Conservation (phyloP, 176 grass and related monocot genomes). For the Eleusine indica region DNA sequence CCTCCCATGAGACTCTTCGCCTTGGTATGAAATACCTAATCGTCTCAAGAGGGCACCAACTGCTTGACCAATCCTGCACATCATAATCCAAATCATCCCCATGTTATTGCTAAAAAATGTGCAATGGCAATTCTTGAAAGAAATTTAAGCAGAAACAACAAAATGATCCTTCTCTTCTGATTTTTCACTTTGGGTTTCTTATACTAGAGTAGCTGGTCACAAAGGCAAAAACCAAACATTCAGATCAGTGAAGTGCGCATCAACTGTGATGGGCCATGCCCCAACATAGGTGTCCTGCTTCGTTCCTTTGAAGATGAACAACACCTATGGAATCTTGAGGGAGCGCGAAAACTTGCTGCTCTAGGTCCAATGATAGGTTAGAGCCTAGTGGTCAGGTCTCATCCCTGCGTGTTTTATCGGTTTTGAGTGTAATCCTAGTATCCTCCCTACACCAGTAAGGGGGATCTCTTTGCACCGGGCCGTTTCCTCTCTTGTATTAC, state of each 20-base stretch:
- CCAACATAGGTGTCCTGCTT: too few relatives aligned
- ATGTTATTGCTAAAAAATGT: slow-evolving; percentile 28
- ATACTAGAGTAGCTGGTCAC: neutral
- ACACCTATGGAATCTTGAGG: too few relatives aligned
- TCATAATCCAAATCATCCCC: slow-evolving; percentile 35
- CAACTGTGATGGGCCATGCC: too few relatives aligned
- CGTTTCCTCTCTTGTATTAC: too few relatives aligned
- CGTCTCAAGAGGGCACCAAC: slow-evolving; percentile 82
- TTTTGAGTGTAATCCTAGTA: too few relatives aligned
- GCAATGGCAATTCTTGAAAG: neutral
- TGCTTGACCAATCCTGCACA: slow-evolving; percentile 78
- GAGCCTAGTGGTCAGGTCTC: too few relatives aligned
- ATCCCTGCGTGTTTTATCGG: too few relatives aligned
- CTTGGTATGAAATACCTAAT: slow-evolving; percentile 86
- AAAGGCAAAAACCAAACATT: neutral
- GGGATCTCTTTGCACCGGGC: too few relatives aligned
- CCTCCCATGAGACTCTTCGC: slow-evolving; percentile 83
- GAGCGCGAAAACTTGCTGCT: too few relatives aligned
- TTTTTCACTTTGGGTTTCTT: neutral
- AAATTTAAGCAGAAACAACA: neutral
- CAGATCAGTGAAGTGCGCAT: neutral
- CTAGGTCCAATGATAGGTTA: too few relatives aligned
- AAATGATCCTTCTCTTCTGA: neutral
- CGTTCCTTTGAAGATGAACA: too few relatives aligned
- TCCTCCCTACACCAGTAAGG: too few relatives aligned